A percentile compares a stretch with the other conserved stretches of the same genome.
Evolutionary conservation across 2,329 filamentous ascomycete genomes (phyloP).

Genomic region (Trichophyton schoenleinii): DNA sequence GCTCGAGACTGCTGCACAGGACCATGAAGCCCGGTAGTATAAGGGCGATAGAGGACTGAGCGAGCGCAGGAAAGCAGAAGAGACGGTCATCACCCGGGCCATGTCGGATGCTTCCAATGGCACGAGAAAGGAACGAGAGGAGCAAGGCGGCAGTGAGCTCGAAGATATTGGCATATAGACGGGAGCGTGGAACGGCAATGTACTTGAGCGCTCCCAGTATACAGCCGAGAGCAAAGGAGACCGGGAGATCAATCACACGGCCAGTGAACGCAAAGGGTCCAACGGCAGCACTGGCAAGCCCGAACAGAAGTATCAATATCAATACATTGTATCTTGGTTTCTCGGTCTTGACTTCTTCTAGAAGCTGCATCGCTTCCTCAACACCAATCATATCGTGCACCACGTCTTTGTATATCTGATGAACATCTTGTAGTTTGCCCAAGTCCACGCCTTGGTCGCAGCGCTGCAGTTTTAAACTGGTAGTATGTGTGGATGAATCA

Average conservation of each 20-base stretch:
- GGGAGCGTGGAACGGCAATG: conserved; percentile 59
- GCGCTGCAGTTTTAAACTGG: conserved; percentile 35
- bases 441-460: conserved; percentile 33
- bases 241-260: conserved; percentile 62
- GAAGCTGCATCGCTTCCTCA: conserved; percentile 32
- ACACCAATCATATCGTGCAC: conserved; percentile 36
- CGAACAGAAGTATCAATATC: conserved; percentile 54
- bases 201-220: conserved; percentile 64
- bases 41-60: conserved; percentile 62
- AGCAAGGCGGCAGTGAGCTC: conserved; percentile 52
- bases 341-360: conserved; percentile 44
- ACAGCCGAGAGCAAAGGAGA: conserved; percentile 63
- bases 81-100: conserved; percentile 30
- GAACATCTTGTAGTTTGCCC: conserved; percentile 32
- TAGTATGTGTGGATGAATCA: conserved; percentile 34
- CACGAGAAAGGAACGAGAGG: conserved; percentile 57
- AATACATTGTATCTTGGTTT: conserved; percentile 43
- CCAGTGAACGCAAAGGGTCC: conserved; percentile 71
- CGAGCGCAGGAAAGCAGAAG: conserved; percentile 60
- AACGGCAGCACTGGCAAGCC: conserved; percentile 61
- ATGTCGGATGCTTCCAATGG: conserved; percentile 51
- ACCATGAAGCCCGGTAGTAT: conserved; percentile 59
- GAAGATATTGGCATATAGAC: conserved; percentile 53
- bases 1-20: conserved; percentile 49
- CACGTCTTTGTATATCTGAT: conserved; percentile 37